Evolutionary conservation across 1,139 yeast genomes (phyloP).

Genomic region (Spathaspora sp.): DNA sequence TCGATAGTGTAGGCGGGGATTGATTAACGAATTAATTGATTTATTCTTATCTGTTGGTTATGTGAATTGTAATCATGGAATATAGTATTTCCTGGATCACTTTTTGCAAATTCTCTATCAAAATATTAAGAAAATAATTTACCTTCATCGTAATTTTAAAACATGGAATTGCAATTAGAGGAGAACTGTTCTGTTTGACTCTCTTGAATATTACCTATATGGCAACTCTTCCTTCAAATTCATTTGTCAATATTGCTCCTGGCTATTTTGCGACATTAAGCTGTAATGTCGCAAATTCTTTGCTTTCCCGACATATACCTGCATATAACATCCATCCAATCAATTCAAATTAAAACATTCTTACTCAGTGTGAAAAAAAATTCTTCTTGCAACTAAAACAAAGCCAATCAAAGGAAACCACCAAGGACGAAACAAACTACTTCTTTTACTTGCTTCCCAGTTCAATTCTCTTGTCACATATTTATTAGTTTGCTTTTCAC

Average conservation of each 20-base stretch:
- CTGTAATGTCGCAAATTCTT: neutral
- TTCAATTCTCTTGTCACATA: neutral
- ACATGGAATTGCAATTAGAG: too few species aligned
- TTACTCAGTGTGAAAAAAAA: constrained; percentile 1
- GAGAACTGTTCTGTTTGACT: too few species aligned
- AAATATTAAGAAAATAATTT: too few species aligned
- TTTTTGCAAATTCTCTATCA: too few species aligned
- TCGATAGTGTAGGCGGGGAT: neutral
- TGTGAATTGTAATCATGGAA: too few species aligned
- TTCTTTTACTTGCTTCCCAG: neutral
- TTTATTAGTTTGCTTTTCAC: neutral
- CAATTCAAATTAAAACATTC: neutral
- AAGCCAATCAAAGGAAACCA: neutral
- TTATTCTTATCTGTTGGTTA: neutral
- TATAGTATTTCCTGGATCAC: too few species aligned
- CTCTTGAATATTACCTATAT: too few species aligned
- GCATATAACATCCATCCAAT: constrained; percentile 2
- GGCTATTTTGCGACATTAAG: neutral
- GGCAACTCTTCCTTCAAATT: too few species aligned
- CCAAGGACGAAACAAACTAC: neutral
- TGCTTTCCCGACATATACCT: neutral
- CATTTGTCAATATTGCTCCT: too few species aligned
- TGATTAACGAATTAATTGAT: neutral
- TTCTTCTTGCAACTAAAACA: constrained; percentile 1
- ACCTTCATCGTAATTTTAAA: too few species aligned